Evolutionary conservation across 305 asterid genomes (phyloP), one percentile per base, ranked within the genome.

Genomic region (Fraxinus nigra): DNA sequence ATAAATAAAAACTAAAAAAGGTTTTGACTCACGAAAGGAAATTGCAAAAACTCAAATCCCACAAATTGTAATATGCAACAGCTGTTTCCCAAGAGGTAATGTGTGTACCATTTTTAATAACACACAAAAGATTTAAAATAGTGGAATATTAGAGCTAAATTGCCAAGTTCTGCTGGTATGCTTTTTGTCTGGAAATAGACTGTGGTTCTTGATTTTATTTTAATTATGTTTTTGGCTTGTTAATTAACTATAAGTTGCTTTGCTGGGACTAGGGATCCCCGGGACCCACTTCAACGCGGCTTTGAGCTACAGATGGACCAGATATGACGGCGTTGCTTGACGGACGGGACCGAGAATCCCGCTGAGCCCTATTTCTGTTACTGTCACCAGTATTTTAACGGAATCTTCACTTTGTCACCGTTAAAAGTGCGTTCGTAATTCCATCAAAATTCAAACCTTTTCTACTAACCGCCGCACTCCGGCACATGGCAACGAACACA

Each of bases 401-500:
- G 87, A 78, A 81, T 83, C 28, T 76, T 38, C 72, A 69, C 40
- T n/a, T 10, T 13, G 72, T 32, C 11, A 32, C 70, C 78, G 84
- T 88, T 83, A 81, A 59, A 34, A 43, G 22, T 72, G 77, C 77
- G 79, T 56, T 59, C 20, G 75, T 38, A 65, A 80, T 14, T 61
- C 76, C 22, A 65, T 79, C 22, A 80, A 65, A 37, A 3, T 76
- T 30, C 34, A 56, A 38, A 80, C 77, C 61, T 72, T 78, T 77
- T 81, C 13, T 79, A 87, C 76, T 80, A 87, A 89, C 84, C 85
- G 85, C 90, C 86, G 79, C 88, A 84, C 87, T 74, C 0, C 16
- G 34, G 90, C 93, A 90, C 96, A 89, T 89, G 94, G 85, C 89
- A 84, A 75, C 84, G 56, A 38, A 76, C 81, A 43, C 87, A 35